phyloP scores from a whole-genome alignment of 768 basidiomycete species.

The Auriscalpium vulgare region DNA sequence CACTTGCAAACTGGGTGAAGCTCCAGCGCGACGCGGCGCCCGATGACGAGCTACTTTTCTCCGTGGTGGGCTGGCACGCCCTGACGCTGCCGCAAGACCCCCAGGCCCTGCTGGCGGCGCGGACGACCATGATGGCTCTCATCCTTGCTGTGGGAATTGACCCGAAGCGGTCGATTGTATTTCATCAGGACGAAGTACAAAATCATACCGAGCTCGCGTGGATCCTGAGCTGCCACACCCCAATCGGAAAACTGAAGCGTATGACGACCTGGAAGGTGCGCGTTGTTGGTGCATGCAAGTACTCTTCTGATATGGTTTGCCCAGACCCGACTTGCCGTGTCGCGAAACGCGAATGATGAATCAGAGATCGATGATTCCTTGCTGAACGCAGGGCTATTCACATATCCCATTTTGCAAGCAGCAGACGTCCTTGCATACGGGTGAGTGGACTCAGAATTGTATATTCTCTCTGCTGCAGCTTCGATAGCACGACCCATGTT shows the following conservation, averaged over 20 bases:
- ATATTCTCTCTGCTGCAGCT: background rate
- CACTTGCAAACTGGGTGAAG: conserved; percentile 81
- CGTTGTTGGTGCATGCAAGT: background rate
- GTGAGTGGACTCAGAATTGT: conserved; percentile 31
- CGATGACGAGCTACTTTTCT: conserved; percentile 66
- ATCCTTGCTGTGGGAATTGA: conserved; percentile 83
- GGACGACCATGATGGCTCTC: conserved; percentile 73
- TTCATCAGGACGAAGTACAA: conserved; percentile 85
- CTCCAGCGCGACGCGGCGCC: conserved; percentile 56
- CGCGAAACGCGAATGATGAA: conserved; percentile 66
- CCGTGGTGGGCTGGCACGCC: conserved; percentile 92
- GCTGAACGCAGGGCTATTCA: conserved; percentile 80
- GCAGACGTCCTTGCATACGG: conserved; percentile 86
- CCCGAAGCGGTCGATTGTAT: conserved; percentile 63
- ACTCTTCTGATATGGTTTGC: background rate
- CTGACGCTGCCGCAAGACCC: conserved; percentile 89
- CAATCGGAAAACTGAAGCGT: conserved; percentile 71
- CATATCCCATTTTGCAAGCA: conserved; percentile 89
- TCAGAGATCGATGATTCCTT: conserved; percentile 75
- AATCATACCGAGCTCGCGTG: conserved; percentile 84
- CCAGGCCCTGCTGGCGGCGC: conserved; percentile 44
- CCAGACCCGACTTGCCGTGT: conserved; percentile 71
- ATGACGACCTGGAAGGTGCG: conserved; percentile 98
- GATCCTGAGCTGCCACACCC: conserved; percentile 81
- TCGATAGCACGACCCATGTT: conserved; percentile 73